phyloP scores from a whole-genome alignment of 306 rosid species.

The Vachellia collinsii region DNA sequence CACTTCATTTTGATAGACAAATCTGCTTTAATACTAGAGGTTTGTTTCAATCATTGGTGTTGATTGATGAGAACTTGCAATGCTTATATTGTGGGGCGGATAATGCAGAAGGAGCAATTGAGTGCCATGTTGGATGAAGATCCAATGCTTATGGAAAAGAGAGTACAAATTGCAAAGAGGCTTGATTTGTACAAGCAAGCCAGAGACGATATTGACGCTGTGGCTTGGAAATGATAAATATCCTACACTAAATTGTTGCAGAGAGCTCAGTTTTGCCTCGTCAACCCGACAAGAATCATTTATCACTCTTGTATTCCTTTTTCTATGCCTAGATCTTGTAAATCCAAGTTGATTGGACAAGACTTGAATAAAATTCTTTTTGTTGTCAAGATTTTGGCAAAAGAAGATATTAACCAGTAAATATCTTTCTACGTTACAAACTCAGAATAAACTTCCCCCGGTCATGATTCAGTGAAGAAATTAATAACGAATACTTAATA shows the following conservation, averaged over 20 bases:
- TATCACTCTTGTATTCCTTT: conserved; percentile 20
- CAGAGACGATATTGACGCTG: conserved; percentile 91
- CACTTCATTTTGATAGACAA: background rate
- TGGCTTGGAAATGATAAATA: conserved; percentile 80
- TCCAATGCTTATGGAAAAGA: conserved; percentile 89
- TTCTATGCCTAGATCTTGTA: background rate
- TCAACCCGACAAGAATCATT: conserved; percentile 29
- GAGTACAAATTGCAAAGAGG: conserved; percentile 76
- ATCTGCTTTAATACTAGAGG: background rate
- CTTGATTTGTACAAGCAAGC: conserved; percentile 97
- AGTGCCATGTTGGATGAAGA: conserved; percentile 96
- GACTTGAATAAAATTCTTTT: background rate
- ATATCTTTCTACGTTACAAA: background rate
- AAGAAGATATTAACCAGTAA: background rate
- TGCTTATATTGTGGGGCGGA: conserved; percentile 4
- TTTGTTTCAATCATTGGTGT: background rate
- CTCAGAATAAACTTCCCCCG: background rate
- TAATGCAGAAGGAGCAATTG: conserved; percentile 84
- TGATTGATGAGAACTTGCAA: background rate
- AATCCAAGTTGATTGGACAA: conserved; percentile 10
- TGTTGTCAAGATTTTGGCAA: background rate
- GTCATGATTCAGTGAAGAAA: background rate
- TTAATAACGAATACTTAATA: background rate
- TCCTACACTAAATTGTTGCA: conserved; percentile 5
- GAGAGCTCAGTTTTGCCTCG: background rate